Base-by-base conservation (phyloP, 208 protist genomes). In the Naegleria fowleri region DNA sequence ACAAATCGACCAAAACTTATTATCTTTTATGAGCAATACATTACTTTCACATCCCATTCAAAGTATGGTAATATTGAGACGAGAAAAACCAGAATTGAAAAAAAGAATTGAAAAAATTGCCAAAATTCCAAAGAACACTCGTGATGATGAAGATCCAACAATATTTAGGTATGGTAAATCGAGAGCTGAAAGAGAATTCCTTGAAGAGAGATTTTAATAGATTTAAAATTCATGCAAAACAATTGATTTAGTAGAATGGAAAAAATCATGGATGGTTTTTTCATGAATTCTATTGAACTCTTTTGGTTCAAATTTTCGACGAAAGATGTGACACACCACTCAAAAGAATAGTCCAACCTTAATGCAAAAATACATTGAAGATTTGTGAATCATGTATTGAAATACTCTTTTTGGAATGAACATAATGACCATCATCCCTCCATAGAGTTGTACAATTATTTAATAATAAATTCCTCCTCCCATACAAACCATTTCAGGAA, bases 1-100 rank as follows among this genome's bases (percentile, higher is more conserved):
- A 79, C 67, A 79, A 79, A 36, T 79, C 2, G 67, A 79, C 9
- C 67, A 79, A 36, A 79, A 79, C 36, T 79, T 79, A 33, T 36
- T 79, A 36, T 79, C 67, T 36, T 79, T 79, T 33, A 79, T 79
- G 29, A 79, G 25, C 9, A 79, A 79, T 79, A 79, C n/a, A 36
- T 79, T 79, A 79, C 67, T 79, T 33, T 79, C 67, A 36, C 67
- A 79, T 36, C 67, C 67, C 29, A 79, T 79, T 79, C 67, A 79
- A 79, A 79, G 67, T 79, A 1, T 79, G 1, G 67, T 79, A 29
- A 36, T 79, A 15, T 79, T 79, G 25, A 79, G 67, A 79, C 29
- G 67, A 79, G 67, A 79, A 79, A 79, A 79, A 79, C 67, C 67
- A 36, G 29, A 29, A 7, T 36, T 79, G 0, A 29, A 79, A 36